Conservation (phyloP, 768 basidiomycete genomes). For the Lactarius vividus region DNA sequence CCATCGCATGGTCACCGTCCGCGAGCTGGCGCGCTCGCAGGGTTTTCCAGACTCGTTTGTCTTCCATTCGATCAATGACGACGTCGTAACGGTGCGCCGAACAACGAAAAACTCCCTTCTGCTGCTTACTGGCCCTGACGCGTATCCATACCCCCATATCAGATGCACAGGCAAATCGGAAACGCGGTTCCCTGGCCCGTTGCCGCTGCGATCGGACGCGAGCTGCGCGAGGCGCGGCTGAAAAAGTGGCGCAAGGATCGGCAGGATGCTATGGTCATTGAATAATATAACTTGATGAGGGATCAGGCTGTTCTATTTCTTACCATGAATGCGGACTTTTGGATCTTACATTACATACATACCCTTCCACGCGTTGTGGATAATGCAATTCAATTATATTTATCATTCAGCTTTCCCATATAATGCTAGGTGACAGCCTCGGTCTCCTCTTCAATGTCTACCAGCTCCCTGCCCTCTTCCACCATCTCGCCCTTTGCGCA, state of each 20-base stretch:
- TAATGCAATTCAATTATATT: neutral
- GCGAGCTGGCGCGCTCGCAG: conserved; percentile 77
- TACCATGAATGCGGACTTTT: neutral
- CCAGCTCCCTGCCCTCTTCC: conserved; percentile 77
- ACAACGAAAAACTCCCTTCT: neutral
- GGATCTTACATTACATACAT: neutral
- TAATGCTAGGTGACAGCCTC: neutral
- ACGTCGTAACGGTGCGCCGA: conserved; percentile 57
- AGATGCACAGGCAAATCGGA: conserved; percentile 82
- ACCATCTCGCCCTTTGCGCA: conserved; percentile 91
- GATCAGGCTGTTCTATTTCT: neutral
- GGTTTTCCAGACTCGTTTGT: conserved; percentile 76
- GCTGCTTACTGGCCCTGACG: neutral
- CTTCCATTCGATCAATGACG: conserved; percentile 52
- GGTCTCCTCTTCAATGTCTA: conserved; percentile 57
- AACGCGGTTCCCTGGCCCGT: conserved; percentile 76
- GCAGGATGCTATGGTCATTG: conserved; percentile 17
- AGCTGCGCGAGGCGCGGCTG: conserved; percentile 52
- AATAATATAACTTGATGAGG: conserved; percentile 12
- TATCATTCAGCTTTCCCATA: neutral
- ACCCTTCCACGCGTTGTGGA: neutral
- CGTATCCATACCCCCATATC: neutral
- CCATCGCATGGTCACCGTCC: conserved; percentile 66
- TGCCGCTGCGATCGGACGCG: conserved; percentile 59
- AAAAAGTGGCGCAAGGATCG: conserved; percentile 34